A percentile compares a stretch with the other conserved stretches of the same genome.
These are phyloP conservation scores for Amoeboaphelidium protococcarum DNA, from an alignment of 371 early-diverging fungal species.

Conservation along the genomic window DNA sequence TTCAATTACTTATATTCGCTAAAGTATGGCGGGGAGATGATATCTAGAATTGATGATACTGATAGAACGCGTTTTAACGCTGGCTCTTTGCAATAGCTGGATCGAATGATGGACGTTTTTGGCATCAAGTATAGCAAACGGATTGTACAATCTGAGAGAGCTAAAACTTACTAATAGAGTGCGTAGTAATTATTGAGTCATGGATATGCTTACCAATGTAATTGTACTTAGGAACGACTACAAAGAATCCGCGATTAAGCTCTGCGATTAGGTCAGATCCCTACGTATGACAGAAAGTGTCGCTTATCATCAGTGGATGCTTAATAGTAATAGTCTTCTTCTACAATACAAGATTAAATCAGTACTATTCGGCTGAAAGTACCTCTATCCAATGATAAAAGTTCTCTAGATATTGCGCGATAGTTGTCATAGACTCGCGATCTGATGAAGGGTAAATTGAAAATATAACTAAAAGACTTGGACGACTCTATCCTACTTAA, in stretches of 20 bases:
- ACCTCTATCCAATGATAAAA: not conserved
- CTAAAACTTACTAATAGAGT: constrained; percentile 33
- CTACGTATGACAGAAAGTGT: constrained; percentile 61
- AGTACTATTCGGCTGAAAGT: constrained; percentile 1
- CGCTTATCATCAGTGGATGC: constrained; percentile 27
- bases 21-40: constrained; percentile 38
- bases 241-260: constrained; percentile 24
- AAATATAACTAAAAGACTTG: constrained; percentile 34
- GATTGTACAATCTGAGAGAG: constrained; percentile 46
- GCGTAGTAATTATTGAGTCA: constrained; percentile 33
- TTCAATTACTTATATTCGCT: constrained; percentile 65
- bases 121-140: no score
- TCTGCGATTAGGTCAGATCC: constrained; percentile 23
- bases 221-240: constrained; percentile 48
- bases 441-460: constrained; percentile 38
- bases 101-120: no score
- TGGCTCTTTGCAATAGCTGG: no score
- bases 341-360: not conserved
- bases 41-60: constrained; percentile 81
- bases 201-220: constrained; percentile 71
- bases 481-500: constrained; percentile 75
- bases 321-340: constrained; percentile 12
- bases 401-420: constrained; percentile 20
- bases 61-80: constrained; percentile 33
- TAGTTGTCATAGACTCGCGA: constrained; percentile 35